Evolutionary conservation across 306 rosid species (phyloP).

Genomic region (Lupinus albus): DNA sequence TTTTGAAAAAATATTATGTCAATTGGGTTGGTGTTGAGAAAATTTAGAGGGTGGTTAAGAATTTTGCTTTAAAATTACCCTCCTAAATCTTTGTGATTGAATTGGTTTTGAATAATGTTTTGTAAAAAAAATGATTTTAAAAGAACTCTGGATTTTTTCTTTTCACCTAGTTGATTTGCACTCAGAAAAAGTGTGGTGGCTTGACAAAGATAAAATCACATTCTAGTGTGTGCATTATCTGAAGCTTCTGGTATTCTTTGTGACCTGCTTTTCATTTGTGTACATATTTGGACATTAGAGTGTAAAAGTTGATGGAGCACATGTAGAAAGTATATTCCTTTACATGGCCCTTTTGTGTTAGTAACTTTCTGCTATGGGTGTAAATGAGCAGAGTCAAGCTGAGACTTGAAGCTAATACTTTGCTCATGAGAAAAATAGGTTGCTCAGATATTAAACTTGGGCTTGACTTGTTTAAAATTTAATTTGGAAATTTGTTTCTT

Average conservation of each 20-base stretch:
- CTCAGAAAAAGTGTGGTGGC: neutral
- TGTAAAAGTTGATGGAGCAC: neutral
- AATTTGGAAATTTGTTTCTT: neutral
- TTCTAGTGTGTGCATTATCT: slow-evolving; percentile 1
- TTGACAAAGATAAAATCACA: slow-evolving; percentile 1
- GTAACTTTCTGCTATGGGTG: neutral
- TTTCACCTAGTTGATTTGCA: slow-evolving; percentile 10
- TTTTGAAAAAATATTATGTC: neutral
- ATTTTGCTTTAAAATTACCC: neutral
- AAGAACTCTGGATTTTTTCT: slow-evolving; percentile 1
- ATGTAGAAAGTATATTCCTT: neutral
- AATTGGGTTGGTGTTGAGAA: neutral
- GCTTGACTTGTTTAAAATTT: neutral
- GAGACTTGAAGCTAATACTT: no score
- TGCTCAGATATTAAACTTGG: no score
- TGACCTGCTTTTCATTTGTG: slow-evolving; percentile 6
- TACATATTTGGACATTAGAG: neutral
- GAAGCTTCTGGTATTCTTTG: slow-evolving; percentile 2
- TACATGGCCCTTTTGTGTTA: neutral
- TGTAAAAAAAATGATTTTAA: neutral
- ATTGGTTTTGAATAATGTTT: neutral
- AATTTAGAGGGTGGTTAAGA: neutral
- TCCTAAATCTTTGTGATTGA: neutral
- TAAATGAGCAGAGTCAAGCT: no score
- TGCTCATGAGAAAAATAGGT: no score